Evolutionary conservation across 345 rosid species (phyloP), one percentile per base, ranked within the genome.

Genomic region (Gossypium raimondii): DNA sequence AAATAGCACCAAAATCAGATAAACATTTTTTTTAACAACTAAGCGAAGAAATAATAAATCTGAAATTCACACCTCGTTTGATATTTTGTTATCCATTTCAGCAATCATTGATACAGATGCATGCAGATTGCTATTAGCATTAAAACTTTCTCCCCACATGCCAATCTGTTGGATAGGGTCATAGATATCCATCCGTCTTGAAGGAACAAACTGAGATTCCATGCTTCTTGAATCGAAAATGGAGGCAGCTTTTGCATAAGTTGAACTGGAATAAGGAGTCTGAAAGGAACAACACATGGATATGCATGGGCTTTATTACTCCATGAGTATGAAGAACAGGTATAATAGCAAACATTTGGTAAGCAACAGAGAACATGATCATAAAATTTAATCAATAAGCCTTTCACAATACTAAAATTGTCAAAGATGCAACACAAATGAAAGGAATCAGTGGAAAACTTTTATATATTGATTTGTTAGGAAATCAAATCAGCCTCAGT

Each of bases 91-190:
- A 41, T 91, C 89, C 43, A 85, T 66, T 11, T 89, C 86, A 56
- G 85, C 73, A 34, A 88, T 77, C 74, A 90, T 71, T 70, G 94
- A 79, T 75, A 81, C 56, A 25, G 92, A 79, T 25, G 81, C 50
- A 74, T 76, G 83, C 58, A 85, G 86, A 85, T 78, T 82, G 73
- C 82, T 88, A 77, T 81, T 85, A 71, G 76, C 81, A 78, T 82
- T 90, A 74, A 86, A 92, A 69, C 69, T 88, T 76, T 89, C 99
- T 77, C 85, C 97, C 98, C 98, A 93, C 87, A 88, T 89, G 71
- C 93, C 82, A 52, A 92, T 82, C 81, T 86, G 97, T 82, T 84
- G 89, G 60, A 90, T 79, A 56, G 88, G 83, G 69, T 93, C 96
- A 79, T 95, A 91, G 20, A 91, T 83, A 20, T 81, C 89, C 86